Base-by-base conservation (phyloP, 2,329 filamentous ascomycete species). In the Paraconiothyrium brasiliense region DNA sequence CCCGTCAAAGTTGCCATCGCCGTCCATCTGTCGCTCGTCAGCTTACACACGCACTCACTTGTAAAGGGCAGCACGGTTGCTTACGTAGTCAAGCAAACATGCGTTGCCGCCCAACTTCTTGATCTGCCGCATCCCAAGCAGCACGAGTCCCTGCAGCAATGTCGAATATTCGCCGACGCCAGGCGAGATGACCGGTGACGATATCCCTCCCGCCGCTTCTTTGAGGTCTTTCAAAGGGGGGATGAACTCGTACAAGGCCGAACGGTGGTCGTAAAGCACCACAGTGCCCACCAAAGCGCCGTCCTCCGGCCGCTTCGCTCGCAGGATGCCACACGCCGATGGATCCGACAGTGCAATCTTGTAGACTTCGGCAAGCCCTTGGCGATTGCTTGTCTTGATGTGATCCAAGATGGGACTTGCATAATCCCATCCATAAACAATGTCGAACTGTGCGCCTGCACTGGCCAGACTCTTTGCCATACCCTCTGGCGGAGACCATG, bases 91-190 rank as follows among this genome's bases (percentile, higher is more conserved):
- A 60, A 97, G 79, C 50, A 96, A 82, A 56, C 90, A 91, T 61
- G 89, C 89, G 66, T 86, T 86, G 55, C 90, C 89, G 63, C 91
- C 92, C 74, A 94, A 87, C 68, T 87, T 87, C 78, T 94, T 94
- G 76, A 93, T 91, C 79, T 95, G 92, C 60, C 91, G 87, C 71
- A 95, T 88, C 0, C 91, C 92, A 80, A 97, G 87, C 63, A 96
- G 79, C 14, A 92, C 90, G 65, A 97, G 79, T 0, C 92, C 92
- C 79, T 96, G 92, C 61, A 94, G 84, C 34, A 95, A 78, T 0
- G 86, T 89, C 32, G 90, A 87, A 71, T 92, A 91, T 62, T 90
- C 87, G 51, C 87, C 87, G 1, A 88, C 85, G 1, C 86, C 85
- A 0, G 90, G 84, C 1, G 90, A 89, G 49, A 95, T 90, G 11